Conservation (phyloP, 1,139 yeast species). For the Saccharomyces hybrid region DNA sequence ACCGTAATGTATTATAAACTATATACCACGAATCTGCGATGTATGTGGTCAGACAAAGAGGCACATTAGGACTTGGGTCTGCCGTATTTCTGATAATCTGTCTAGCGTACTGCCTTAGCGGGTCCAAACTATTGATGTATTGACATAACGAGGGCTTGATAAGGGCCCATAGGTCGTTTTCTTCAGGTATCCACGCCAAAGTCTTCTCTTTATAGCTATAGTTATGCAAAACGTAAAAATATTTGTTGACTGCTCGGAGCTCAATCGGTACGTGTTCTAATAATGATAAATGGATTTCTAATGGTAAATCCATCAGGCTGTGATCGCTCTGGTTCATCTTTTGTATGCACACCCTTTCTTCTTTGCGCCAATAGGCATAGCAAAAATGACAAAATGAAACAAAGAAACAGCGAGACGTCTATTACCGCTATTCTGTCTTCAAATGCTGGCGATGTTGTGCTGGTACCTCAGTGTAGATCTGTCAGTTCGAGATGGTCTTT, state of each 20-base stretch:
- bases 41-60: conserved; percentile 1
- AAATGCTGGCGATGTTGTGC: not conserved
- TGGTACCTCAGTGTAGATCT: not conserved
- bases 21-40: conserved; percentile 22
- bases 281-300: conserved; percentile 1
- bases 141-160: not conserved
- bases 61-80: not conserved
- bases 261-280: conserved; percentile 1
- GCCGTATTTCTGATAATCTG: not conserved
- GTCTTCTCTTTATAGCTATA: not conserved
- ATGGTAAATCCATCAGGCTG: conserved; percentile 4
- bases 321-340: not conserved
- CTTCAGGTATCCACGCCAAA: not conserved
- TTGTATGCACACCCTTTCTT: not conserved
- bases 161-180: not conserved
- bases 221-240: conserved; percentile 3
- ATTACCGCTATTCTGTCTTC: not conserved
- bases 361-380: not conserved
- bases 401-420: not conserved
- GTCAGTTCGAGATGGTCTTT: not conserved
- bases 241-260: conserved; percentile 1
- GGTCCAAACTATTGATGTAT: conserved; percentile 3
- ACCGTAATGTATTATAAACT: conserved; percentile 11
- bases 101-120: not conserved
- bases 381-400: not conserved